Evolutionary conservation across 306 rosid genomes (phyloP).

Genomic region (Rosa lucieae): DNA sequence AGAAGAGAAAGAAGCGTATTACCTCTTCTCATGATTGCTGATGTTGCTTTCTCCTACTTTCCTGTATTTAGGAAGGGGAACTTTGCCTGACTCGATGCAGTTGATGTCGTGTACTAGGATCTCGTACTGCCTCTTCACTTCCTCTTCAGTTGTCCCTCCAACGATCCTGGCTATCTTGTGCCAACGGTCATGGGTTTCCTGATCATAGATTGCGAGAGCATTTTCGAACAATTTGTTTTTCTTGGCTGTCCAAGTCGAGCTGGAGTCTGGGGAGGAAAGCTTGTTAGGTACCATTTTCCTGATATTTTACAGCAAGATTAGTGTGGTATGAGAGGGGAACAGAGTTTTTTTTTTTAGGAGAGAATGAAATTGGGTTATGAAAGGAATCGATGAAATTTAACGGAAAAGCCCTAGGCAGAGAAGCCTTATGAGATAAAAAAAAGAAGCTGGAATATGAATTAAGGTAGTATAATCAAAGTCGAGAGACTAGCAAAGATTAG

Average conservation of each 20-base stretch:
- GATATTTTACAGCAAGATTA: slow-evolving; percentile 20
- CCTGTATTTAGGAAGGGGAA: slow-evolving; percentile 49
- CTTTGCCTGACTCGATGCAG: slow-evolving; percentile 64
- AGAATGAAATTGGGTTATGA: slow-evolving; percentile 28
- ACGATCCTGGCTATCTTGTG: slow-evolving; percentile 51
- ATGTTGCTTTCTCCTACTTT: slow-evolving; percentile 26
- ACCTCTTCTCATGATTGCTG: slow-evolving; percentile 41
- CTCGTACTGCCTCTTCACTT: slow-evolving; percentile 63
- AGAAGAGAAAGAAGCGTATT: slow-evolving; percentile 19
- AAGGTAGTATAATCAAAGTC: slow-evolving; percentile 30
- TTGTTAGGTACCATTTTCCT: slow-evolving; percentile 45
- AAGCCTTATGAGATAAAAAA: neutral
- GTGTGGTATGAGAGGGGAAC: slow-evolving; percentile 20
- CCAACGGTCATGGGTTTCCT: slow-evolving; percentile 67
- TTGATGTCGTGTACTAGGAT: slow-evolving; percentile 56
- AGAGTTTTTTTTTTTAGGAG: neutral
- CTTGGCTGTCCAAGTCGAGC: slow-evolving; percentile 49
- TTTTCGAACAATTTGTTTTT: slow-evolving; percentile 61
- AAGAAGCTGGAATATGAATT: slow-evolving; percentile 22
- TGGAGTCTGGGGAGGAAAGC: slow-evolving; percentile 29
- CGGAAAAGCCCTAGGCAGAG: slow-evolving; percentile 20
- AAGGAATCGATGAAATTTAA: slow-evolving; percentile 11
- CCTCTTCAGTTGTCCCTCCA: slow-evolving; percentile 67
- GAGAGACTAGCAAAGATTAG: slow-evolving; percentile 27
- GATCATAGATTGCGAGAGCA: slow-evolving; percentile 62